Evolutionary conservation across 108 stramenopile species (phyloP).

Genomic region (Nitzschia sp.): DNA sequence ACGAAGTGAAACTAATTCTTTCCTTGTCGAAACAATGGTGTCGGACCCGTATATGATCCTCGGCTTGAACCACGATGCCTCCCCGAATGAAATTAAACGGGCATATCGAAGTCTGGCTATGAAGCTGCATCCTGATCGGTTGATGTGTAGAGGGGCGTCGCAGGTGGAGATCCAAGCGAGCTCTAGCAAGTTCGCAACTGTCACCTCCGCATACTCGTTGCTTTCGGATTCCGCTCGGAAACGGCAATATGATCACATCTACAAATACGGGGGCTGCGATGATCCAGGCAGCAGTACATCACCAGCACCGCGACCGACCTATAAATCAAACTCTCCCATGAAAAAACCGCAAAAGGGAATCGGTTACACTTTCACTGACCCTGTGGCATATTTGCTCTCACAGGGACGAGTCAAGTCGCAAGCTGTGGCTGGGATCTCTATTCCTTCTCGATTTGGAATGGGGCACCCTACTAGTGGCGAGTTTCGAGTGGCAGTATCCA

Average conservation of each 20-base stretch:
- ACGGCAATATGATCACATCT: slow-evolving; percentile 62
- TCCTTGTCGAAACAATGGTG: too few relatives aligned
- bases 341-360: slow-evolving; percentile 17
- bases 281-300: background rate
- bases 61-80: slow-evolving; percentile 42
- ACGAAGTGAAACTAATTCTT: too few relatives aligned
- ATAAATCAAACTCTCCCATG: background rate
- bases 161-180: slow-evolving; percentile 1
- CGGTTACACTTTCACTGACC: slow-evolving; percentile 38
- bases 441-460: slow-evolving; percentile 35
- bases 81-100: slow-evolving; percentile 61
- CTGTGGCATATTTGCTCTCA: slow-evolving; percentile 31
- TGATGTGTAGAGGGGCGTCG: slow-evolving; percentile 30
- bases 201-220: slow-evolving; percentile 81
- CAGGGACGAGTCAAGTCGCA: slow-evolving; percentile 25
- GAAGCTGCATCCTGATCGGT: slow-evolving; percentile 93
- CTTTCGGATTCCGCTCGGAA: slow-evolving; percentile 64
- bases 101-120: slow-evolving; percentile 72
- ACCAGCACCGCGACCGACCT: background rate
- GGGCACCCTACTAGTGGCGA: slow-evolving; percentile 5
- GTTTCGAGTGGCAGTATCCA: slow-evolving; percentile 26
- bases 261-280: slow-evolving; percentile 44
- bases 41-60: slow-evolving; percentile 65
- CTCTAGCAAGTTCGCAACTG: slow-evolving; percentile 53
- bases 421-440: slow-evolving; percentile 29